These are phyloP conservation scores for Penicillium sp. DNA, from an alignment of 2,329 filamentous ascomycete species.

Conservation along the genomic window DNA sequence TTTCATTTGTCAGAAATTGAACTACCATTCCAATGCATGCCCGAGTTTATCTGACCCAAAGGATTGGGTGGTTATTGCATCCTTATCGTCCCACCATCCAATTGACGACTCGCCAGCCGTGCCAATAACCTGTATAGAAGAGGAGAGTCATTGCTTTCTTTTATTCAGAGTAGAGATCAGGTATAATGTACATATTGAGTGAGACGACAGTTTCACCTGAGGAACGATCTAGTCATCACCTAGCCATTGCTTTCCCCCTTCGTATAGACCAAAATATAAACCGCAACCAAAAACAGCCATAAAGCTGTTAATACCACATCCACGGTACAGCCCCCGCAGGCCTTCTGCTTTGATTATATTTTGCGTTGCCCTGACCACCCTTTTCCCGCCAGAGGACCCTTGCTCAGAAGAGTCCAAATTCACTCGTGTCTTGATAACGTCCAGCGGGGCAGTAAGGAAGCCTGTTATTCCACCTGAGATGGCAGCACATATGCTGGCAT, in stretches of 20 bases:
- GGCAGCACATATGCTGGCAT: background rate
- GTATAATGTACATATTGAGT: background rate
- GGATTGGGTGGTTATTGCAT: no score
- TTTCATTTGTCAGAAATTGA: no score
- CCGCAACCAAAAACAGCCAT: background rate
- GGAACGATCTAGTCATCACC: background rate
- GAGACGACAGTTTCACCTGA: no score
- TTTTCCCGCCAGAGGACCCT: background rate
- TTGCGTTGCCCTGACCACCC: background rate
- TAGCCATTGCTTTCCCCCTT: background rate
- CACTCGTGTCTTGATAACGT: background rate
- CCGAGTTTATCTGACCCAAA: no score
- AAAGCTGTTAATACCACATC: background rate
- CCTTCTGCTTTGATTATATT: background rate
- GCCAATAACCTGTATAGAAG: background rate
- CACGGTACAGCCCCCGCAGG: background rate
- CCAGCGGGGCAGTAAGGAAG: background rate
- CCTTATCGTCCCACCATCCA: no score
- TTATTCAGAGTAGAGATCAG: background rate
- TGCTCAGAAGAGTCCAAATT: background rate
- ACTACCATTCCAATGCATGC: no score
- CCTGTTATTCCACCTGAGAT: background rate
- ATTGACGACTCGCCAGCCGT: no score
- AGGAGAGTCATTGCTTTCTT: background rate
- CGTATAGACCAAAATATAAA: background rate